These are phyloP conservation scores for Scheffersomyces coipomensis DNA, from an alignment of 805 yeast genomes.

Conservation along the genomic window DNA sequence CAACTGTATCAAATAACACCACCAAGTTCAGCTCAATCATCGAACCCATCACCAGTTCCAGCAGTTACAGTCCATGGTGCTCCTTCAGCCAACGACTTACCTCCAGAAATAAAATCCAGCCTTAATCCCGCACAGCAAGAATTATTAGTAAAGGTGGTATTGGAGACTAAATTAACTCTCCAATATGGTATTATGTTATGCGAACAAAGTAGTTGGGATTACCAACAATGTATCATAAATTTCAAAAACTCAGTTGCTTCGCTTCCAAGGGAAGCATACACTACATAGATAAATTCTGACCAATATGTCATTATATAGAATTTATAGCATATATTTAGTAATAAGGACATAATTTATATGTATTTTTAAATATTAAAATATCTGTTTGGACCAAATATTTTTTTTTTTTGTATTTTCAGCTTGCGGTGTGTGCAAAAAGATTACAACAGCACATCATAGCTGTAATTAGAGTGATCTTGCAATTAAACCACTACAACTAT, in stretches of 20 bases:
- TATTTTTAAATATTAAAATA: too few species aligned
- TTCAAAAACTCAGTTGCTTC: slow-evolving; percentile 66
- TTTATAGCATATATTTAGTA: neutral
- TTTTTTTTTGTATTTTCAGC: too few species aligned
- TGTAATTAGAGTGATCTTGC: too few species aligned
- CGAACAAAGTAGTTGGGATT: slow-evolving; percentile 86
- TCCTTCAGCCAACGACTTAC: slow-evolving; percentile 42
- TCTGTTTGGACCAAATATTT: too few species aligned
- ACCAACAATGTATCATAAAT: slow-evolving; percentile 62
- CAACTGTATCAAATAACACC: neutral
- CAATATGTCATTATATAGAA: neutral
- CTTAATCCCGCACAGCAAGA: slow-evolving; percentile 59
- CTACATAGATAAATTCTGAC: too few species aligned
- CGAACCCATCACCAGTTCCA: slow-evolving; percentile 13
- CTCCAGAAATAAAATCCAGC: slow-evolving; percentile 53
- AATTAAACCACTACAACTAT: too few species aligned
- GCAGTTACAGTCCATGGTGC: slow-evolving; percentile 13
- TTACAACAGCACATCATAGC: too few species aligned
- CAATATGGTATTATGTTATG: slow-evolving; percentile 80
- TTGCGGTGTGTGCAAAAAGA: too few species aligned
- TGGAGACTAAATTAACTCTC: slow-evolving; percentile 73
- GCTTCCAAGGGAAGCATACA: slow-evolving; percentile 42
- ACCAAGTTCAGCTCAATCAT: slow-evolving; percentile 3
- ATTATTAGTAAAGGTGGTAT: slow-evolving; percentile 59
- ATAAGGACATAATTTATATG: neutral